phyloP scores from a whole-genome alignment of 140 eudicot species.

The Cichorium intybus region DNA sequence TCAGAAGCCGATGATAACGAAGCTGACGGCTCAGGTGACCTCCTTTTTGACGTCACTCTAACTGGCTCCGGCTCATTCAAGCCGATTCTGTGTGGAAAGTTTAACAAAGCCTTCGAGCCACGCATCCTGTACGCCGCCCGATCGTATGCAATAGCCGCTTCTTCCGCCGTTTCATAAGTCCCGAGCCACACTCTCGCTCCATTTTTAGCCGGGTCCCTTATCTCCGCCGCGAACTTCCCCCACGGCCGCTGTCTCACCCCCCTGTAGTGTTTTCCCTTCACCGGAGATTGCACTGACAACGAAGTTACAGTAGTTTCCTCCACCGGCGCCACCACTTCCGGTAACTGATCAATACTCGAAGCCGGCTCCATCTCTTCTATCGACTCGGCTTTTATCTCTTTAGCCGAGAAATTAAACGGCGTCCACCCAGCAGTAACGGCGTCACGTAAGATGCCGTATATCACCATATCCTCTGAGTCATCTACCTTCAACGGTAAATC shows the following conservation, averaged over 20 bases:
- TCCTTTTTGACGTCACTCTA: conserved; percentile 37
- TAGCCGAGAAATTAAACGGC: conserved; percentile 47
- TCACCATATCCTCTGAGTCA: conserved; percentile 72
- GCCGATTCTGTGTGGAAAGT: conserved; percentile 61
- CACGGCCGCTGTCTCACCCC: conserved; percentile 90
- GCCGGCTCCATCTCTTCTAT: conserved; percentile 28
- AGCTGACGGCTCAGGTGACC: conserved; percentile 37
- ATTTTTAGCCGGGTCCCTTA: conserved; percentile 79
- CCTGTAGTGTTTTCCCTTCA: conserved; percentile 53
- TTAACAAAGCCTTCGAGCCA: conserved; percentile 64
- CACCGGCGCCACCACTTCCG: neutral
- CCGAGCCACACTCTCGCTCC: conserved; percentile 90
- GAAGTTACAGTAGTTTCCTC: neutral
- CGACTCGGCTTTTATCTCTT: conserved; percentile 42
- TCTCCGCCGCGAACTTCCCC: conserved; percentile 94
- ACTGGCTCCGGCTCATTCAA: conserved; percentile 44
- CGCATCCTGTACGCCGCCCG: conserved; percentile 76
- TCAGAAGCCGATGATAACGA: conserved; percentile 17
- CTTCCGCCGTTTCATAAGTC: conserved; percentile 78
- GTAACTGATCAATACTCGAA: neutral
- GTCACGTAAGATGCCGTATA: conserved; percentile 54
- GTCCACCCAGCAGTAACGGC: conserved; percentile 69
- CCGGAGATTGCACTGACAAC: neutral
- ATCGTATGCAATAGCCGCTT: conserved; percentile 78
- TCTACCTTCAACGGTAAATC: conserved; percentile 65